These are phyloP conservation scores for Nothopassalora personata DNA, from an alignment of 2,329 filamentous ascomycete species.

Conservation along the genomic window DNA sequence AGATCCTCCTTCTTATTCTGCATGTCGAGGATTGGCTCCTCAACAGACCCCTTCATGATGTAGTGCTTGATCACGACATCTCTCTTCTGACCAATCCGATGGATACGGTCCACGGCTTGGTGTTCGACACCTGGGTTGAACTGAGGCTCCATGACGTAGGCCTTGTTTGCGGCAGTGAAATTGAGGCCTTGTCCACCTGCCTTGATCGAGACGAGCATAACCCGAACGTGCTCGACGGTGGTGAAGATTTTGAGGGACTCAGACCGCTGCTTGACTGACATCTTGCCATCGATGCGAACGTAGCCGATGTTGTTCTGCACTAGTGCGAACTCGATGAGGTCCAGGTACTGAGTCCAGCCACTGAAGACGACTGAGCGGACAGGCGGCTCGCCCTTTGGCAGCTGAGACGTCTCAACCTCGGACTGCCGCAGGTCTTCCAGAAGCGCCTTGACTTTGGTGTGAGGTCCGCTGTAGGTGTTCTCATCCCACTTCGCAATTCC, in stretches of 20 bases:
- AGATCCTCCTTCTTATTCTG: conserved; percentile 91
- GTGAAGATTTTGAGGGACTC: conserved; percentile 73
- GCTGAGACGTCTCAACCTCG: conserved; percentile 56
- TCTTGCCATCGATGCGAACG: conserved; percentile 83
- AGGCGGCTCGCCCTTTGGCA: conserved; percentile 59
- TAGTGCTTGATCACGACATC: conserved; percentile 81
- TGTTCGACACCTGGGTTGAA: conserved; percentile 95
- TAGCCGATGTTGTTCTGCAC: conserved; percentile 61
- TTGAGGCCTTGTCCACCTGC: conserved; percentile 91
- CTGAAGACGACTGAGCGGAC: conserved; percentile 86
- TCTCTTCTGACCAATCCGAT: conserved; percentile 84
- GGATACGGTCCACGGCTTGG: conserved; percentile 89
- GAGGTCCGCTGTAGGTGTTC: conserved; percentile 72
- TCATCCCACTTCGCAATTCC: conserved; percentile 52
- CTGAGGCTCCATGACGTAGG: conserved; percentile 97
- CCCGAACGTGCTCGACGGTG: conserved; percentile 62
- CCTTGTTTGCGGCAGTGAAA: conserved; percentile 75
- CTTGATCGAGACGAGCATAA: conserved; percentile 87
- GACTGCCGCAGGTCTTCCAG: conserved; percentile 66
- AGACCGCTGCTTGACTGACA: conserved; percentile 69
- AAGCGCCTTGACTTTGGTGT: conserved; percentile 84
- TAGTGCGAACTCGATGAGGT: conserved; percentile 82
- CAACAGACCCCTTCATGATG: conserved; percentile 85
- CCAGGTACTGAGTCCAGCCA: conserved; percentile 90
- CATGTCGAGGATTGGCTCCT: conserved; percentile 85